Percentiles rank a stretch among this genome's conserved stretches.
phyloP scores from a whole-genome alignment of 75 land plant species.

The Pinus taeda region DNA sequence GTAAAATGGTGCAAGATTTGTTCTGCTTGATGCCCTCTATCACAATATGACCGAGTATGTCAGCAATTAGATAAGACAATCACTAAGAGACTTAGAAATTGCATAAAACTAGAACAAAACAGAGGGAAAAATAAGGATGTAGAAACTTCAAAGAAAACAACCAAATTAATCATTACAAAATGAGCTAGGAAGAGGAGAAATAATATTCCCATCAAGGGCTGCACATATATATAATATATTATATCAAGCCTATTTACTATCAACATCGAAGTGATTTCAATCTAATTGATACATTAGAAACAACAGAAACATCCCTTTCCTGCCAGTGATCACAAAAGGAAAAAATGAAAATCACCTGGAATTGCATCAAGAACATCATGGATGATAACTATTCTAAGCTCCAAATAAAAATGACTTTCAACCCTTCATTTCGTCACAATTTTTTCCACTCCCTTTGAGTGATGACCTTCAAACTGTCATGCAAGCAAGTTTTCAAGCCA shows the following conservation, averaged over 20 bases:
- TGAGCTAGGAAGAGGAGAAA: neutral
- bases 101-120: neutral
- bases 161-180: neutral
- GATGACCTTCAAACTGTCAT: conserved; percentile 98
- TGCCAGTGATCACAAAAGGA: neutral
- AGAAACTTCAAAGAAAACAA: neutral
- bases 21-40: conserved; percentile 99
- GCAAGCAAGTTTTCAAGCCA: conserved; percentile 98
- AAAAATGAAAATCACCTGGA: conserved; percentile 58
- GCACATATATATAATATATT: neutral
- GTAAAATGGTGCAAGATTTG: conserved; percentile 91
- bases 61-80: neutral
- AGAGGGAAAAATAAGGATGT: neutral
- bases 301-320: neutral
- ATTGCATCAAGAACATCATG: conserved; percentile 99
- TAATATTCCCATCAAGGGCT: neutral
- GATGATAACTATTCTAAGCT: conserved; percentile 98
- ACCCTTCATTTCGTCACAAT: conserved; percentile 99
- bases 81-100: neutral
- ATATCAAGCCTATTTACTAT: too few relatives aligned
- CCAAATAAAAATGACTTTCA: conserved; percentile 99
- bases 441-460: conserved; percentile 98
- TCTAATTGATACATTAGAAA: neutral
- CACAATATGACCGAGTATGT: neutral
- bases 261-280: neutral